These are phyloP conservation scores for Colletotrichum abscissum DNA, from an alignment of 2,329 filamentous ascomycete species.

Conservation along the genomic window DNA sequence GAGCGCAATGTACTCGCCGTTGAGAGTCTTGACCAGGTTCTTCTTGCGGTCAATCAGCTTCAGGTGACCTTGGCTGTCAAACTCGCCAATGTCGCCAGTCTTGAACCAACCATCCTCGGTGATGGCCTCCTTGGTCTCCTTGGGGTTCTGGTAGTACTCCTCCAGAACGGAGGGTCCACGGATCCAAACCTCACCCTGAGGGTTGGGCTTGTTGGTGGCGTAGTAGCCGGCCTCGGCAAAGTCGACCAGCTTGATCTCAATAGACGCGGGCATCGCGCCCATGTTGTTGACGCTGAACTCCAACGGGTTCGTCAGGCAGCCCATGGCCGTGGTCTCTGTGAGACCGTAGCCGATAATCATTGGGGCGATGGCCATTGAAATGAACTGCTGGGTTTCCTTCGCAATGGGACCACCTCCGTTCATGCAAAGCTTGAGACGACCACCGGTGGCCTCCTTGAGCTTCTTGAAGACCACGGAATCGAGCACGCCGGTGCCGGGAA, in stretches of 20 bases:
- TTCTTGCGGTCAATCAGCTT: conserved; percentile 88
- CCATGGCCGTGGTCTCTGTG: conserved; percentile 86
- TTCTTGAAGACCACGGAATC: conserved; percentile 90
- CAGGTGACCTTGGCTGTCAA: conserved; percentile 77
- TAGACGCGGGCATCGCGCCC: conserved; percentile 77
- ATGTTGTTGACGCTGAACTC: conserved; percentile 80
- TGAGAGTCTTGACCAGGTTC: conserved; percentile 86
- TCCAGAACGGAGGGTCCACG: conserved; percentile 77
- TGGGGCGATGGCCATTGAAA: conserved; percentile 87
- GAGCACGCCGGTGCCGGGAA: conserved; percentile 75
- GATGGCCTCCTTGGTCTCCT: conserved; percentile 78
- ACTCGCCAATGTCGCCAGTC: conserved; percentile 87
- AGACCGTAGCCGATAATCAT: conserved; percentile 92
- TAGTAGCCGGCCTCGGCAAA: conserved; percentile 86
- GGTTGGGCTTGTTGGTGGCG: conserved; percentile 77
- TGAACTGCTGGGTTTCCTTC: conserved; percentile 87
- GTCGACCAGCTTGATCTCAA: conserved; percentile 89
- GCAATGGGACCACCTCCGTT: conserved; percentile 88
- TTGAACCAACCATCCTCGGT: conserved; percentile 86
- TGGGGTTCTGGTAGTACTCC: conserved; percentile 81
- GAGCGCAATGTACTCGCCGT: conserved; percentile 85
- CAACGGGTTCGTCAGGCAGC: conserved; percentile 78
- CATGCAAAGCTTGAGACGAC: conserved; percentile 82
- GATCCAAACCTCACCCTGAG: conserved; percentile 91
- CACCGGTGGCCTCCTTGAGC: conserved; percentile 89